These are phyloP conservation scores for Earliella scabrosa DNA, from an alignment of 1,284 basidiomycete species.

Conservation along the genomic window DNA sequence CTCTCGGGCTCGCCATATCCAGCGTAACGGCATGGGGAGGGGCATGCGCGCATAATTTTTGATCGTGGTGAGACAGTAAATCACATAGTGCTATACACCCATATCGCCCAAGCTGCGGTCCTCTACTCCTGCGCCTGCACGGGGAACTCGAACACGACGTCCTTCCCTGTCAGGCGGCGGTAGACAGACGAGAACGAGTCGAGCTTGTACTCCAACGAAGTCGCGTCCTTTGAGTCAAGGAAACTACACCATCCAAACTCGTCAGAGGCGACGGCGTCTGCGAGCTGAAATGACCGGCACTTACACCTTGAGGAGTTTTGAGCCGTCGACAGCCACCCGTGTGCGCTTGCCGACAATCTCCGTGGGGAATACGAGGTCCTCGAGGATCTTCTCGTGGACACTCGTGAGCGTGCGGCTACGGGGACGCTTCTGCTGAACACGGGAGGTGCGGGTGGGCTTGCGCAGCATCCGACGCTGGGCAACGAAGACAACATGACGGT, in stretches of 20 bases:
- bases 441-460: slow-evolving; percentile 95
- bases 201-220: slow-evolving; percentile 99
- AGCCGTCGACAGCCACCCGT: slow-evolving; percentile 88
- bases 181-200: slow-evolving; percentile 96
- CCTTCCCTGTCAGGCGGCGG: slow-evolving; percentile 93
- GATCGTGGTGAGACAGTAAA: slow-evolving; percentile 33
- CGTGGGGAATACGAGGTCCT: slow-evolving; percentile 98
- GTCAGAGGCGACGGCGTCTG: background rate
- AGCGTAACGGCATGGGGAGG: slow-evolving; percentile 20
- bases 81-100: slow-evolving; percentile 37
- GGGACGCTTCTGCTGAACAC: slow-evolving; percentile 95
- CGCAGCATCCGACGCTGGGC: slow-evolving; percentile 98
- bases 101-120: slow-evolving; percentile 26
- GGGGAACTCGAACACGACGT: slow-evolving; percentile 90
- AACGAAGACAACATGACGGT: slow-evolving; percentile 98
- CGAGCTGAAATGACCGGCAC: slow-evolving; percentile 40
- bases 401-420: slow-evolving; percentile 96
- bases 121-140: slow-evolving; percentile 67
- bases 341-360: slow-evolving; percentile 99
- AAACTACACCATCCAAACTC: slow-evolving; percentile 60
- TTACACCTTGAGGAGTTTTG: slow-evolving; percentile 94
- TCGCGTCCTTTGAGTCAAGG: slow-evolving; percentile 98
- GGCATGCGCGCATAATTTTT: slow-evolving; percentile 39
- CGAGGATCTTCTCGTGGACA: slow-evolving; percentile 98
- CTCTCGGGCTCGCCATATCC: slow-evolving; percentile 7